Base-by-base conservation (phyloP, 2,329 filamentous ascomycete genomes). In the Trichoderma sp. region DNA sequence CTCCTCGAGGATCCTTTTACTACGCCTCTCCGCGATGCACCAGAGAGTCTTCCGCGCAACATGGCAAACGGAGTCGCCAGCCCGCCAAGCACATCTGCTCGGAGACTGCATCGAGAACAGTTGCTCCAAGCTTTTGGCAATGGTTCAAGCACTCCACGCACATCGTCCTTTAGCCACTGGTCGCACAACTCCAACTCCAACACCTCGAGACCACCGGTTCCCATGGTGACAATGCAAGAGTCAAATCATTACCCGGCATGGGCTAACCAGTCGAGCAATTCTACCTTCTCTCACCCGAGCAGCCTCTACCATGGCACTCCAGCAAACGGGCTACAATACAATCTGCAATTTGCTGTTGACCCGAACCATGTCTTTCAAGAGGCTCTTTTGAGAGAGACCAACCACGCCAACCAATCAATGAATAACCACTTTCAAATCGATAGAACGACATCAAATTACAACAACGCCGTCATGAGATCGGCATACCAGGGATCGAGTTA, bases 221-320 rank as follows among this genome's bases (percentile, higher is more conserved):
- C 72, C 10, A 63, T 70, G 47, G 31, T 71, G 1, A 71, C 75
- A 7, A 56, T 72, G n/a, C 75, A 76, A 68, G 71, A 70, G 53
- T 59, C 60, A 58, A 70, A 52, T 71, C 60, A 59, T 68, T 53
- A 68, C 62, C 59, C 67, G 24, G 53, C 72, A 58, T 13, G 68
- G 69, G 56, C 71, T 71, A 70, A 68, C 70, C 76, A 76, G 13
- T 80, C 81, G 1, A 74, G 75, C 5, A 70, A 75, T 7, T 77
- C 76, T 16, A 74, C 72, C 7, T 87, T 87, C 71, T 84, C 85
- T 16, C 79, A 86, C 68, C 77, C 80, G 1, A 87, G 85, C 74
- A 86, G 84, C 71, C 72, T 88, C 27, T 86, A 84, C 68, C 81
- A 80, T 52, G 82, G 85, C 40, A 85, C 84, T 5, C 84, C 84